Base-by-base conservation (phyloP, 1,284 basidiomycete species). In the Schizophyllum amplum region DNA sequence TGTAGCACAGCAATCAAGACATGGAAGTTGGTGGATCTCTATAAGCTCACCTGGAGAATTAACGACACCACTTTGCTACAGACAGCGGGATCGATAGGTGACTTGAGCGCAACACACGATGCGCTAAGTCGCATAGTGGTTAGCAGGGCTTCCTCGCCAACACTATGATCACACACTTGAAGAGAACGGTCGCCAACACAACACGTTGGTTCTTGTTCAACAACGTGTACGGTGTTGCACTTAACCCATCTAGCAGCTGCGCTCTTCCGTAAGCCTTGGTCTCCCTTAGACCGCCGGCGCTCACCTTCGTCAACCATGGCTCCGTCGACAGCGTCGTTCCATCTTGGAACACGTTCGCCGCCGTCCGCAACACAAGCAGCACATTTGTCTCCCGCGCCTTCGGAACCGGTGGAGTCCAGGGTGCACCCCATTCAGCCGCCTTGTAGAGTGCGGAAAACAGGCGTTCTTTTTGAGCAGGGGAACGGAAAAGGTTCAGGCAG, bases 321-420 rank as follows among this genome's bases (percentile, higher is more conserved):
- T 72, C 76, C 22, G 78, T 75, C 24, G 75, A 69, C 24, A 77
- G 60, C 2, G 66, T 65, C 17, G 71, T 70, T 21, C 72, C 73
- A 55, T 85, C 81, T 62, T 85, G 81, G 67, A 94, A 87, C 27
- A 81, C 73, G 68, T 99, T 99, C 21, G 91, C 86, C 21, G 98
- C 65, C 0, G 86, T 86, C 21, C 96, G 82, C 55, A 97, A 72
- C 0, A 90, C 78, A n/a, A 99, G 79, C 62, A 97, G 77, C 7
- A 88, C 79, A 67, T 97, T 98, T 9, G 89, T 95, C 65, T 95
- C 92, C 53, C 86, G 76, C 1, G 81, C 69, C 71, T 94, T 96
- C 4, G 75, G 69, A 33, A 86, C 68, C 1, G 84, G 77, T 24
- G 71, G 68, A 11, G 75, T 68, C 73, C 81, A 80, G 53, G 82